phyloP scores from a whole-genome alignment of 495 filamentous ascomycete species.

The Penicillium malachiteum region DNA sequence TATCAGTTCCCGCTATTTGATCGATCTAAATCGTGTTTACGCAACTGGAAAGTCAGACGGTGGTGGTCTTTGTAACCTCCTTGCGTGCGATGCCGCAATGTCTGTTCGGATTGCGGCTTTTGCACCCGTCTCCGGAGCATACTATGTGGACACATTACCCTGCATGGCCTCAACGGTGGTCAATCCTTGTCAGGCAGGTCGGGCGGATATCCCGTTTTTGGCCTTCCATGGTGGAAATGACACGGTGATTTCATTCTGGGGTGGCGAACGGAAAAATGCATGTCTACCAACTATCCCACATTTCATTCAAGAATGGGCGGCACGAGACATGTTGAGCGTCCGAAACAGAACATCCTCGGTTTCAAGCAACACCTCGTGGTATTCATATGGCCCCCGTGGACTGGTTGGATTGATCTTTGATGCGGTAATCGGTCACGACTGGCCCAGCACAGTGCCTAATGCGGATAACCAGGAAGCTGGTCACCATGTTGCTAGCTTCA shows the following conservation, averaged over 20 bases:
- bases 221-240: conserved; percentile 6
- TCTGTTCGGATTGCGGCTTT: conserved; percentile 1
- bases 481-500: conserved; percentile 2
- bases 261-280: conserved; percentile 2
- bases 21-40: neutral
- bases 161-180: neutral
- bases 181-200: neutral
- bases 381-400: neutral
- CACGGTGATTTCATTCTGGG: neutral
- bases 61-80: neutral
- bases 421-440: conserved; percentile 5
- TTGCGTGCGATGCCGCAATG: neutral
- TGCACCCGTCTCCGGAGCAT: conserved; percentile 4
- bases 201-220: neutral
- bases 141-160: neutral
- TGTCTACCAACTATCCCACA: conserved; percentile 5
- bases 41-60: conserved; percentile 5
- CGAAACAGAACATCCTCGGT: neutral
- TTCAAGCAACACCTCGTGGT: neutral
- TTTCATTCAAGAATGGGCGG: conserved; percentile 3
- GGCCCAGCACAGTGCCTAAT: conserved; percentile 5
- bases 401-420: conserved; percentile 1
- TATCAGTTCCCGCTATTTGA: neutral
- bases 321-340: neutral
- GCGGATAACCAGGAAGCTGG: neutral